Evolutionary conservation across 306 rosid genomes (phyloP).

Genomic region (Mimosa bimucronata): DNA sequence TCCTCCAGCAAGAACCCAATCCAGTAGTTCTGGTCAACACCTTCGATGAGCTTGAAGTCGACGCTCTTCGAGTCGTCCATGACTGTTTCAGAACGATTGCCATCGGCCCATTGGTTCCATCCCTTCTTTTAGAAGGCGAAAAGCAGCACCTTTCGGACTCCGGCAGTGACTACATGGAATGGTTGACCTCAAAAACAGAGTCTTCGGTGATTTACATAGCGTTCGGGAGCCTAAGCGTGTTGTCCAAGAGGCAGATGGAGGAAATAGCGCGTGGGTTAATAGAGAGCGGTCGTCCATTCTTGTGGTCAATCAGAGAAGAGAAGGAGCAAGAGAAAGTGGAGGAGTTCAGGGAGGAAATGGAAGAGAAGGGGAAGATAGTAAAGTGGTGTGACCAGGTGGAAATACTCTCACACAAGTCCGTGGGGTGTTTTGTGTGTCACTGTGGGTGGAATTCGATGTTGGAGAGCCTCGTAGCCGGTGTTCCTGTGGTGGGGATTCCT

Average conservation of each 20-base stretch:
- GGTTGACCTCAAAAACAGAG: conserved; percentile 58
- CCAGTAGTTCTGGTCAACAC: conserved; percentile 48
- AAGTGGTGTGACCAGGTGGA: conserved; percentile 64
- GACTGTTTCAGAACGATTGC: conserved; percentile 29
- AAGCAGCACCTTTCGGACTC: conserved; percentile 42
- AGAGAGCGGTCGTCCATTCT: conserved; percentile 43
- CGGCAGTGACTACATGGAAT: conserved; percentile 40
- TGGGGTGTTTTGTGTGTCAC: conserved; percentile 46
- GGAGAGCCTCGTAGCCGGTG: conserved; percentile 35
- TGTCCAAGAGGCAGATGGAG: conserved; percentile 53
- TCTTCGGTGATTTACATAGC: conserved; percentile 61
- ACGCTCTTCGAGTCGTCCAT: conserved; percentile 37
- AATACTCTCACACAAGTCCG: conserved; percentile 44
- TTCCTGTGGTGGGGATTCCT: conserved; percentile 40
- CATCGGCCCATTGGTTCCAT: conserved; percentile 70
- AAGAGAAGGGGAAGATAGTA: conserved; percentile 51
- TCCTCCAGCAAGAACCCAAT: conserved; percentile 29
- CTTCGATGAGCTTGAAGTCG: conserved; percentile 44
- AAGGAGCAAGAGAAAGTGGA: neutral
- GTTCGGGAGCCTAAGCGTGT: conserved; percentile 54
- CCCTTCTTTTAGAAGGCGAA: conserved; percentile 42
- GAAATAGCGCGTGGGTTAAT: conserved; percentile 61
- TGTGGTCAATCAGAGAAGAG: conserved; percentile 59
- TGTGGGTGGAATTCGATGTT: conserved; percentile 45
- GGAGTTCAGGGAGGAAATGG: conserved; percentile 11